Evolutionary conservation across 2,329 filamentous ascomycete species (phyloP), one percentile per base, ranked within the genome.

Genomic region (Ciborinia camelliae): DNA sequence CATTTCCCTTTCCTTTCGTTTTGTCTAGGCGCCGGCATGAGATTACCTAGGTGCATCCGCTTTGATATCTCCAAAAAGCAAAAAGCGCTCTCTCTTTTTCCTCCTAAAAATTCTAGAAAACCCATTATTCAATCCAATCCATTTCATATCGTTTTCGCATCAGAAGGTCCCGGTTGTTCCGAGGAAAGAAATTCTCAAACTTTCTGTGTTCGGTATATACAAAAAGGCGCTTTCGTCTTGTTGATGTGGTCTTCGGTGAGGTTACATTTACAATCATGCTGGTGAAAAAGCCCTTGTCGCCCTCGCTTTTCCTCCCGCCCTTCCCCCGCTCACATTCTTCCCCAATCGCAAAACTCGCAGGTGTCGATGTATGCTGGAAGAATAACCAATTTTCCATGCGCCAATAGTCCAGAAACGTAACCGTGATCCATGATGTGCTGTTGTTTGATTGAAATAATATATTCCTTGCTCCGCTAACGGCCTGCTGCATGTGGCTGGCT

Each of bases 401-500:
- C 50, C 37, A 54, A 57, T 45, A 35, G 28, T 58, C 52, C 62
- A 50, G 20, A 63, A 48, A 32, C 23, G 15, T 59, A 50, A 28
- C 48, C 47, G 55, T 47, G 32, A 51, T 43, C 37, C 55, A 37
- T 52, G 20, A 52, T 64, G 23, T 41, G 30, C 43, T 58, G 15
- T 30, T 35, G 20, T n/a, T 61, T 8, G 15, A 61, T 28, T 28
- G 35, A 32, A 37, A 35, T 64, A 37, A 35, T 64, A 20, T n/a
- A 43, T 52, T 35, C 37, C 45, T 28, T 23, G 45, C 15, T 35
- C 45, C 37, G 20, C 51, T 65, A 65, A 39, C 63, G 63, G 28
- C 63, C 50, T 32, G 48, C 48, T 57, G 68, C 66, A 55, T 71
- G 72, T 37, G 68, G 68, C 58, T 68, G 70, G 53, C 47, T 55